Base-by-base conservation (phyloP, 176 grass and related monocot genomes). In the Zea luxurians region DNA sequence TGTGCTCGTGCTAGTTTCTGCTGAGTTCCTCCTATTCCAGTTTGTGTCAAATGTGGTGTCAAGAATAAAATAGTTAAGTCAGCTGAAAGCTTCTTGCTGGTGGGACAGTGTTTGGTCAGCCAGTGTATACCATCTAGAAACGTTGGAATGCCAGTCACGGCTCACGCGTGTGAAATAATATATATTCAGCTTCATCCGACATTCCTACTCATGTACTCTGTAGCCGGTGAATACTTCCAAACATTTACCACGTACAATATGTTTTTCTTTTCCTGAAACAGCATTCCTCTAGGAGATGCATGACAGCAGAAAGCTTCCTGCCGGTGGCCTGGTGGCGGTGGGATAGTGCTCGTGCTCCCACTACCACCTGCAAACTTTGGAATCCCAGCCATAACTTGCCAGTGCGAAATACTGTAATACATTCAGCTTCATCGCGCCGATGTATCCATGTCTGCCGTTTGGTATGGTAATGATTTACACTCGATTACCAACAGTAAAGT, bases 31-130 rank as follows among this genome's bases (percentile, higher is more conserved):
- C 18, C 45, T 40, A 8, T 59, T 36, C 18, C 36, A 53, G 10
- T 67, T 37, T 61, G 54, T 81, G 37, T 15, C 75, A 53, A 77
- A 48, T 12, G 43, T 71, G 42, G 12, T 72, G 43, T 10, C 53
- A 36, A 64, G 50, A 76, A 86, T 64, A 65, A 64, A 74, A 21
- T 18, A 37, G 70, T 81, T 8, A 49, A 13, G 11, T 12, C 13
- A 18, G 16, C 46, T 11, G 78, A 52, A 82, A 46, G 49, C 75
- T 60, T 44, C 57, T 46, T 54, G 45, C 7, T 68, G 48, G 34
- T 1, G 57, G 76, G 48, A 54, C 4, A 13, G 61, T 45, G 37
- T 41, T 73, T 5, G n/a, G n/a, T 13, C 43, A 58, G 13, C 0
- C 55, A 54, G 52, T 15, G 16, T 66, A 13, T 40, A 78, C 55